Evolutionary conservation across 129 eudicot species (phyloP).

Genomic region (Sambucus nigra): DNA sequence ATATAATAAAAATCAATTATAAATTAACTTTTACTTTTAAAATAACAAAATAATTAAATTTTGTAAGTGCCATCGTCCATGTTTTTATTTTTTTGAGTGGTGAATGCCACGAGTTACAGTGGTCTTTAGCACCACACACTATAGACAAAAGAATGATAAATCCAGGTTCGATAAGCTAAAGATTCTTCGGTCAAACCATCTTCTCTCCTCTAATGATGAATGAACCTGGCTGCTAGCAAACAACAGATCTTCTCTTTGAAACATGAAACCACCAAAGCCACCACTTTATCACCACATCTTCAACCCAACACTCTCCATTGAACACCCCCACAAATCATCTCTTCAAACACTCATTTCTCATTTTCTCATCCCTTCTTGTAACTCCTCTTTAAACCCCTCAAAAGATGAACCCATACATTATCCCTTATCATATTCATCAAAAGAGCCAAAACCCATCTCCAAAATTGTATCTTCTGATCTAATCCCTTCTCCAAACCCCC

Average conservation of each 20-base stretch:
- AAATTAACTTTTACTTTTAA: too few relatives aligned
- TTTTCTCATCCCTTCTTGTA: not conserved
- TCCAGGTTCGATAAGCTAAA: too few relatives aligned
- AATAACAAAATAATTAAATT: too few relatives aligned
- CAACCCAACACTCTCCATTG: not conserved
- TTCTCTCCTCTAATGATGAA: too few relatives aligned
- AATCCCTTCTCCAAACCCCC: constrained; percentile 7
- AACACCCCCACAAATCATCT: not conserved
- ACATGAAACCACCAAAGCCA: constrained; percentile 1
- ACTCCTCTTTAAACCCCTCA: not conserved
- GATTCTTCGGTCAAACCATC: too few relatives aligned
- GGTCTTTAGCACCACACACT: too few relatives aligned
- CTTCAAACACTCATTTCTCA: not conserved
- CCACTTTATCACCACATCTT: not conserved
- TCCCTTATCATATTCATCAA: constrained; percentile 1
- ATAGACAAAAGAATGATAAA: too few relatives aligned
- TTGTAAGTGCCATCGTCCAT: too few relatives aligned
- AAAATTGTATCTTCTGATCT: not conserved
- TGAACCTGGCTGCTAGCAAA: not conserved
- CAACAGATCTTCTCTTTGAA: not conserved
- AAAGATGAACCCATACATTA: not conserved
- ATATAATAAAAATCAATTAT: too few relatives aligned
- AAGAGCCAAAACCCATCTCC: constrained; percentile 12
- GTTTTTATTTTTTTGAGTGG: too few relatives aligned
- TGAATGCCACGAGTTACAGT: too few relatives aligned